These are phyloP conservation scores for Juglanconis juglandina DNA, from an alignment of 2,329 filamentous ascomycete genomes.

Conservation along the genomic window DNA sequence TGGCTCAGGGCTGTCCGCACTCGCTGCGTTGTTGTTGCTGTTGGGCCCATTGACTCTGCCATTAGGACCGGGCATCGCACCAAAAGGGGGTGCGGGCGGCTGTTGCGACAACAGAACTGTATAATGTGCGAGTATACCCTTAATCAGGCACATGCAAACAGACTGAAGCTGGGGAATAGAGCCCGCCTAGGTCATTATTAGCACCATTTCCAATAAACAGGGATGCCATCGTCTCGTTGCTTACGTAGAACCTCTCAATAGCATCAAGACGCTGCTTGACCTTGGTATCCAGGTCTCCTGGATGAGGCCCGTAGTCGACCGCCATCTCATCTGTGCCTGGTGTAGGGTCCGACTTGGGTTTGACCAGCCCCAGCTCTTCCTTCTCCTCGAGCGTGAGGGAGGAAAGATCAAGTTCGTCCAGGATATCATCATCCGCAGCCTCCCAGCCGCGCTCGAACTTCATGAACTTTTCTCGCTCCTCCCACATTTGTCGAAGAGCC, in stretches of 20 bases:
- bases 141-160: constrained; percentile 85
- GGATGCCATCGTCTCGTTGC: constrained; percentile 30
- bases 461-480: constrained; percentile 86
- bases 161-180: constrained; percentile 86
- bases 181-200: constrained; percentile 53
- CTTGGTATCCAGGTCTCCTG: constrained; percentile 46
- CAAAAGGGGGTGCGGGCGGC: constrained; percentile 30
- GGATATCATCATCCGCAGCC: constrained; percentile 41
- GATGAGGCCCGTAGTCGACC: constrained; percentile 50
- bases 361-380: constrained; percentile 45
- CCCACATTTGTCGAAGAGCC: constrained; percentile 90
- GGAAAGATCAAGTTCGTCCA: constrained; percentile 37
- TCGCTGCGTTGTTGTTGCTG: constrained; percentile 41
- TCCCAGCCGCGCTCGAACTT: constrained; percentile 91
- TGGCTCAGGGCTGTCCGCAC: constrained; percentile 42
- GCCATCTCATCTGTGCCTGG: constrained; percentile 36
- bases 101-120: constrained; percentile 71
- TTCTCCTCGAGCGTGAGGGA: constrained; percentile 38
- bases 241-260: constrained; percentile 82
- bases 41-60: constrained; percentile 20
- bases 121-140: constrained; percentile 82
- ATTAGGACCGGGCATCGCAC: constrained; percentile 9
- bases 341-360: constrained; percentile 34
- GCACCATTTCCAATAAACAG: constrained; percentile 4
- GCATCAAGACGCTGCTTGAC: constrained; percentile 64